These are phyloP conservation scores for Cutaneotrichosporon sp. DNA, from an alignment of 1,284 basidiomycete species.

Conservation along the genomic window DNA sequence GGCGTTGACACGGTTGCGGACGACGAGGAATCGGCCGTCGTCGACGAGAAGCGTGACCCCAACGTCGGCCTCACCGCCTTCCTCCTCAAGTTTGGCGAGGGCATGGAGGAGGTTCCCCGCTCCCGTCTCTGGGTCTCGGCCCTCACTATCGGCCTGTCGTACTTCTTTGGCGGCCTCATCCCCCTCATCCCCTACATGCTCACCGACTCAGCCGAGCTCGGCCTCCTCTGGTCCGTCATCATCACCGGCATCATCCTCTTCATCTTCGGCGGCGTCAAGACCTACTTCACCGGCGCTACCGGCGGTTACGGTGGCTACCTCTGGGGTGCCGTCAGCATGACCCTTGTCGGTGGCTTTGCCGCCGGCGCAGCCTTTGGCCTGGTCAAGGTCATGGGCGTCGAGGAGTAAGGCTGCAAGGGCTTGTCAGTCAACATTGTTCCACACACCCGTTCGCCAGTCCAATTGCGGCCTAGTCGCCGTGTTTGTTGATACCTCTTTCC, in stretches of 20 bases:
- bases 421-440: no score
- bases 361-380: constrained; percentile 80
- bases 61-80: constrained; percentile 79
- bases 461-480: no score
- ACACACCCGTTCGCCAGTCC: background rate
- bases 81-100: constrained; percentile 86
- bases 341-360: constrained; percentile 82
- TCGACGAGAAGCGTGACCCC: constrained; percentile 35
- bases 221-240: constrained; percentile 49
- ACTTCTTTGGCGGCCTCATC: constrained; percentile 68
- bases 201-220: constrained; percentile 52
- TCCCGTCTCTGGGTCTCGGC: constrained; percentile 70
- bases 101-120: constrained; percentile 78
- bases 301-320: constrained; percentile 57
- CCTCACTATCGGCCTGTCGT: constrained; percentile 87
- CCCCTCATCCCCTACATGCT: constrained; percentile 90
- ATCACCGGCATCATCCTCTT: constrained; percentile 79
- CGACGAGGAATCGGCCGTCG: constrained; percentile 59
- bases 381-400: constrained; percentile 66
- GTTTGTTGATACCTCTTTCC: background rate
- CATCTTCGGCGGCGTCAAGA: constrained; percentile 83
- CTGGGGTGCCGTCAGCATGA: constrained; percentile 83
- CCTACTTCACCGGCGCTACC: constrained; percentile 75
- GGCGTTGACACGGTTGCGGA: constrained; percentile 51
- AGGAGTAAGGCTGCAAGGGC: constrained; percentile 21